Base-by-base conservation (phyloP, 306 rosid species). In the Gleditsia sinensis region DNA sequence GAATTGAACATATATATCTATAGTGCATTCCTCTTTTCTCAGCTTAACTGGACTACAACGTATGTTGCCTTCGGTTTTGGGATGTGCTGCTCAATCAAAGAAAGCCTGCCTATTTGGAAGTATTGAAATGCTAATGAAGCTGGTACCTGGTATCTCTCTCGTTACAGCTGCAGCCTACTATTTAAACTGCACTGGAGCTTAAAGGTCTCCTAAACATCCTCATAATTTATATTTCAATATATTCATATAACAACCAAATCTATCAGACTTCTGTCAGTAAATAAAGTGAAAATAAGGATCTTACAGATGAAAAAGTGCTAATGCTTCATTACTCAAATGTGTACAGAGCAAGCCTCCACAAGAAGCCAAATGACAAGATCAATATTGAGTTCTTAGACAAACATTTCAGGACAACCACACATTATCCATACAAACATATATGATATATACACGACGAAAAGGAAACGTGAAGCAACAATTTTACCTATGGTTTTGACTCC, bases 401-500 rank as follows among this genome's bases (percentile, higher is more conserved):
- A 91, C 76, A 69, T 67, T 59, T 72, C 92, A 34, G 96, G 97
- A 74, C 88, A 91, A 25, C 96, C 98, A 51, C 90, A 93, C 74
- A 80, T 84, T 21, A 80, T 88, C 63, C 87, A 89, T 62, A 93
- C 96, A 49, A 89, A 89, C 80, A 59, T 91, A 28, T 86, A 69
- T 16, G 21, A n/a, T n/a, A 37, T 37, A 0, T 60, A 72, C 85
- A 13, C 84, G 75, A 36, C 96, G 97, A 61, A 80, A 62, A 56
- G 96, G 96, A 75, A 80, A 59, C 81, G 82, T 42, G 51, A 95
- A 93, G 80, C 92, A 90, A 37, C 88, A 83, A 61, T 86, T 91
- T 78, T 77, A 85, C 75, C 91, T 72, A 77, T 91, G 97, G 97
- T 89, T n/a, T 93, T 71, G 96, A 91, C 70, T 92, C 96, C 23